phyloP scores from a whole-genome alignment of 108 stramenopile genomes.

The Pseudonitzschia pungens region DNA sequence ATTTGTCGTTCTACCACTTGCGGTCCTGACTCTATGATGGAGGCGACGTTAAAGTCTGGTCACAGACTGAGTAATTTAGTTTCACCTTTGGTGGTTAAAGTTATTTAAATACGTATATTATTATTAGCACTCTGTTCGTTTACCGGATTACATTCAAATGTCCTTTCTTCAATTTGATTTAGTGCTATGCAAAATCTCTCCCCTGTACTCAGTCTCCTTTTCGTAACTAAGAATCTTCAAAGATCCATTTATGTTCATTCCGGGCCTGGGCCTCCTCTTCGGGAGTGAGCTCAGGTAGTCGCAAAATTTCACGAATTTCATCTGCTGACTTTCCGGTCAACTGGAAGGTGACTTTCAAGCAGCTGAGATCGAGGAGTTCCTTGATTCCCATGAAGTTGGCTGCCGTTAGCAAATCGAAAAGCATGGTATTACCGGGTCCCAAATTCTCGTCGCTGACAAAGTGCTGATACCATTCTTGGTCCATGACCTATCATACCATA shows the following conservation, averaged over 20 bases:
- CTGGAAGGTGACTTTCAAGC: constrained; percentile 68
- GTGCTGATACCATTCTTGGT: constrained; percentile 70
- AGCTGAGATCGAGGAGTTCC: constrained; percentile 74
- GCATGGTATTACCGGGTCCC: constrained; percentile 36
- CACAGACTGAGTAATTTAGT: no score
- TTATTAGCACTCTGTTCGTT: no score
- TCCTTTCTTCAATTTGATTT: no score
- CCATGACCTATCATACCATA: constrained; percentile 42
- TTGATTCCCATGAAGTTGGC: constrained; percentile 86
- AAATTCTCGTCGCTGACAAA: constrained; percentile 53
- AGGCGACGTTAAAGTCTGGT: no score
- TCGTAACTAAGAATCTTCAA: constrained; percentile 51
- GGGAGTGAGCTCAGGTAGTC: constrained; percentile 73
- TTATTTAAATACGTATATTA: no score
- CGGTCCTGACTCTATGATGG: no score
- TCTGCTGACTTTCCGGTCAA: constrained; percentile 74
- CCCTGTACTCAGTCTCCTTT: background rate
- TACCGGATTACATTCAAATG: no score
- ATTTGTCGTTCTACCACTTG: no score
- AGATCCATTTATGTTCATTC: constrained; percentile 79
- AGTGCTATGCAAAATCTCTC: no score
- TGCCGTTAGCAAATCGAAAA: constrained; percentile 77
- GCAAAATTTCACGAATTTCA: constrained; percentile 73
- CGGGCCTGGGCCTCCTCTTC: constrained; percentile 72
- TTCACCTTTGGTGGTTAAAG: no score